Base-by-base conservation (phyloP, 2,329 filamentous ascomycete genomes). In the Verticillium alfalfae region DNA sequence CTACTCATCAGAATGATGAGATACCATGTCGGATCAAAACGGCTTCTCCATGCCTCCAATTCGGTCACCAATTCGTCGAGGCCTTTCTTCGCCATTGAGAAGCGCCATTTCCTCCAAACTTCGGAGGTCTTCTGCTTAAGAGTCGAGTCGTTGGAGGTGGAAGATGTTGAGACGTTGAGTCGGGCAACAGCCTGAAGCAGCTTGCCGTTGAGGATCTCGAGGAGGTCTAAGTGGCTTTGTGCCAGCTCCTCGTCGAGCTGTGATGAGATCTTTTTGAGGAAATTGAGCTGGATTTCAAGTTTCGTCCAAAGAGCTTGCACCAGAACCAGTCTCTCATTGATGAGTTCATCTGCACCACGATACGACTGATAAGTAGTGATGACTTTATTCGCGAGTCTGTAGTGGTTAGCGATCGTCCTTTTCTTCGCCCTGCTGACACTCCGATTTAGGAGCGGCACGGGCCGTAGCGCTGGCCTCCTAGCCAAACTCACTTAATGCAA, bases 141-240 rank as follows among this genome's bases (percentile, higher is more conserved):
- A 4, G 45, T 31, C 37, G 45, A 52, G 45, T 10, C 45, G 12
- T 52, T 18, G n/a, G 18, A 22, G 49, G 37, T 57, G 62, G 41
- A 57, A 54, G 38, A 61, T 63, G 13, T 62, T 63, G 34, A 62
- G 18, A 52, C 22, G 12, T 52, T 18, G 8, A 52, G 45, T 12
- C 45, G 45, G 45, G 18, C 45, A 12, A 52, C 45, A 12, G 45
- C 45, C n/a, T 52, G 45, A 1, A 52, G 45, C 3, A 52, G 45
- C 45, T 69, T 68, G 34, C 59, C 56, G 12, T 57, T 39, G 18
- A 70, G 57, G 41, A 66, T 59, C 5, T 57, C 45, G 12, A 70
- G 59, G 3, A 60, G 63, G 26, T 63, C 60, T 18, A 66, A 37
- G 37, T 66, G 67, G 34, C 66, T 57, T n/a, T 67, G 62, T 13